These are phyloP conservation scores for Angomonas deanei DNA, from an alignment of 208 protist species.

Conservation along the genomic window DNA sequence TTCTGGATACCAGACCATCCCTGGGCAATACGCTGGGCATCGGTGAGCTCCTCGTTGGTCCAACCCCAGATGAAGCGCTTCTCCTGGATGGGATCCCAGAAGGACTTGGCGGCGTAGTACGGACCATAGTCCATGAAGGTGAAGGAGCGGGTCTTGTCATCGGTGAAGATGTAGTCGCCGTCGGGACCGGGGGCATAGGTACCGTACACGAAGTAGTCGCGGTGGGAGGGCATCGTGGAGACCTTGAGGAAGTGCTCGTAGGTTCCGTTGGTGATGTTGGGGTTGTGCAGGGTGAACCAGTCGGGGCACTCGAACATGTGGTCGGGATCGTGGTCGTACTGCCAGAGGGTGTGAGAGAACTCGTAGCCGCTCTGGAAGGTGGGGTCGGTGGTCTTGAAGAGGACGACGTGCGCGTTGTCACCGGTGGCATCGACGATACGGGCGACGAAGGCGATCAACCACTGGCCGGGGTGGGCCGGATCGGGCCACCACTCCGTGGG, in stretches of 20 bases:
- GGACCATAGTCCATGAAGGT: conserved; percentile 44
- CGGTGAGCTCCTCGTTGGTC: conserved; percentile 32
- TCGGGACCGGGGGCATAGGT: conserved; percentile 10
- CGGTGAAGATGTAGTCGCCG: conserved; percentile 28
- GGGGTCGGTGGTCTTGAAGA: conserved; percentile 35
- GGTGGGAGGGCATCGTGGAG: conserved; percentile 34
- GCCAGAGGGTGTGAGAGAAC: conserved; percentile 37
- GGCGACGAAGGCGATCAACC: conserved; percentile 35
- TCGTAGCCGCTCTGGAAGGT: conserved; percentile 38
- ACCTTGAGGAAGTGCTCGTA: conserved; percentile 40
- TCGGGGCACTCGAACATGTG: conserved; percentile 45
- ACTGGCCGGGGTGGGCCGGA: conserved; percentile 25
- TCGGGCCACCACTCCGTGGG: conserved; percentile 46
- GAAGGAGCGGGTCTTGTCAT: conserved; percentile 22
- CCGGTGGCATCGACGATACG: conserved; percentile 27
- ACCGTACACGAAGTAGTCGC: conserved; percentile 40
- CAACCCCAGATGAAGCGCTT: conserved; percentile 44
- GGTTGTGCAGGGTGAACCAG: conserved; percentile 32
- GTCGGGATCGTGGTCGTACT: conserved; percentile 24
- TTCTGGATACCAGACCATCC: conserved; percentile 49
- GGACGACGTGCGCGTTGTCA: conserved; percentile 34
- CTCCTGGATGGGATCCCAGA: conserved; percentile 44
- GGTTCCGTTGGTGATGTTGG: conserved; percentile 1
- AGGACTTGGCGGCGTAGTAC: conserved; percentile 44
- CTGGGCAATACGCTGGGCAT: conserved; percentile 20